phyloP scores from a whole-genome alignment of 352 stramenopile genomes.

The Blastocystis sp. region DNA sequence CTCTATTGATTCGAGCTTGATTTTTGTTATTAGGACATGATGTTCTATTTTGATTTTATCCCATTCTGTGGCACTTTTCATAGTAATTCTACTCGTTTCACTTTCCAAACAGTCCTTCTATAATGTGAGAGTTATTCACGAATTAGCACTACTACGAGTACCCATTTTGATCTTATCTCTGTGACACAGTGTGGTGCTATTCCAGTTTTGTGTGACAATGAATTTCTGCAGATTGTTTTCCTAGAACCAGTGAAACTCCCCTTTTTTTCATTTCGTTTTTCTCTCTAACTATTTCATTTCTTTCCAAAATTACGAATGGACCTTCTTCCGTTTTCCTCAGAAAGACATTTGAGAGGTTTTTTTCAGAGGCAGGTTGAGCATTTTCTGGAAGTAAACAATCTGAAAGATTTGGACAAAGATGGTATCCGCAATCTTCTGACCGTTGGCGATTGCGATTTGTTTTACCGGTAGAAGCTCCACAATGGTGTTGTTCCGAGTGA shows the following conservation, averaged over 20 bases:
- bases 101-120: no score
- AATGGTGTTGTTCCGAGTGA: background rate
- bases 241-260: background rate
- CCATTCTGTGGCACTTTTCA: no score
- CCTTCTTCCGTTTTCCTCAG: background rate
- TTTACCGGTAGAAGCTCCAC: constrained; percentile 17
- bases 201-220: background rate
- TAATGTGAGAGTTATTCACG: no score
- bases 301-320: background rate
- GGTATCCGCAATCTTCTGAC: background rate
- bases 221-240: background rate
- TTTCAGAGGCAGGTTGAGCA: constrained; percentile 17
- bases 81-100: no score
- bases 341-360: background rate
- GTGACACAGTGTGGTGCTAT: no score
- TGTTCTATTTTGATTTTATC: no score
- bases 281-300: background rate
- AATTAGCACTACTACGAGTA: no score
- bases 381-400: constrained; percentile 22
- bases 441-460: background rate
- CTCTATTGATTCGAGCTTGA: no score
- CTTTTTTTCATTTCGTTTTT: background rate
- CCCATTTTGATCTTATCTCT: no score
- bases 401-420: constrained; percentile 3
- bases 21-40: no score